Percentiles rank a stretch among this genome's conserved stretches.
Conservation (phyloP, 23 red algal genomes). For the Cyanidium caldarium region DNA sequence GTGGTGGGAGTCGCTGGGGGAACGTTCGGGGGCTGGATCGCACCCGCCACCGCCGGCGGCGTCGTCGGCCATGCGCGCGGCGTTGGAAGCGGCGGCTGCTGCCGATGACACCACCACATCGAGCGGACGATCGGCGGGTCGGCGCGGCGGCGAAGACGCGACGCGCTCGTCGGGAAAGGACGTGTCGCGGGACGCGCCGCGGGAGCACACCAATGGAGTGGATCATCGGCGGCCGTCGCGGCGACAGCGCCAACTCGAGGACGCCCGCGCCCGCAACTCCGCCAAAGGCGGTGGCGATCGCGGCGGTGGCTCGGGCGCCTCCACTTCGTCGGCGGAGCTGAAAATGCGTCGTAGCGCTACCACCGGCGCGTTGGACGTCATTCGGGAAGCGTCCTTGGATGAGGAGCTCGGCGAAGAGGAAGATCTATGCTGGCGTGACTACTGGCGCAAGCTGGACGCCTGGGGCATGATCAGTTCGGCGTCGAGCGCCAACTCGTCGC, state of each 20-base stretch:
- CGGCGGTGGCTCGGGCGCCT: too few species aligned
- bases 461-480: not conserved
- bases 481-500: constrained; percentile 6
- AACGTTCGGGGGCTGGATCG: too few species aligned
- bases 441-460: not conserved
- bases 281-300: too few species aligned
- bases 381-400: not conserved
- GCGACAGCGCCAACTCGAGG: not conserved
- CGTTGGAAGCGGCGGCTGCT: not conserved
- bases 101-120: not conserved
- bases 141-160: not conserved
- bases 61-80: not conserved
- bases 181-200: too few species aligned
- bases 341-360: not conserved
- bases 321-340: too few species aligned
- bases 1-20: not conserved
- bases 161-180: too few species aligned
- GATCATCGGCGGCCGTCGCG: not conserved
- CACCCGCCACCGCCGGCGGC: constrained; percentile 1
- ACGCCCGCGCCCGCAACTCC: not conserved
- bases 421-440: not conserved
- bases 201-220: too few species aligned
- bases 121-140: not conserved
- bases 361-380: not conserved
- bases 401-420: not conserved